Evolutionary conservation across 176 grass and related monocot species (phyloP).

Genomic region (Ensete glaucum): DNA sequence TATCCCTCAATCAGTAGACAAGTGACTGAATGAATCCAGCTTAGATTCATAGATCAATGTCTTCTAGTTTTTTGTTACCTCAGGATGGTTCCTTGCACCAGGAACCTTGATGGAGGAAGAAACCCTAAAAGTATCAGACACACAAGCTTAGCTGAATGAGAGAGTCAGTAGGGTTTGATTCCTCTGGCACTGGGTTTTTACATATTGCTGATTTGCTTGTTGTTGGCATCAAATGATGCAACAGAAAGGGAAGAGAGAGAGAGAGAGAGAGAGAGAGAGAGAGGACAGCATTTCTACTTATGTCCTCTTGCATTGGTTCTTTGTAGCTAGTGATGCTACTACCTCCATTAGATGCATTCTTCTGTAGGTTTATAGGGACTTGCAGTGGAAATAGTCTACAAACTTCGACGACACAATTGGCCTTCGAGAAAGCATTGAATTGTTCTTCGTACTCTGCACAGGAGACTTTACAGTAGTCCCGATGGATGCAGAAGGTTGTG

Average conservation of each 20-base stretch:
- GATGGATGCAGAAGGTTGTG: slow-evolving; percentile 22
- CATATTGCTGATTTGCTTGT: neutral
- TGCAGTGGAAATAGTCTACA: too few relatives aligned
- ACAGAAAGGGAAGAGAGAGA: neutral
- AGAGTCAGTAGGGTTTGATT: neutral
- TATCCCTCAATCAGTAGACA: slow-evolving; percentile 8
- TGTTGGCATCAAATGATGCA: neutral
- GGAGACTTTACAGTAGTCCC: too few relatives aligned
- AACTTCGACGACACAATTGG: too few relatives aligned
- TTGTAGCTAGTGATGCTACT: slow-evolving; percentile 1
- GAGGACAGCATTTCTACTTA: neutral
- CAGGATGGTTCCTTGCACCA: neutral
- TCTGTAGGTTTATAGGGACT: too few relatives aligned
- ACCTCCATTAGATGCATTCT: neutral
- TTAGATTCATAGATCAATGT: too few relatives aligned
- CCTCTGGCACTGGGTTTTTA: neutral
- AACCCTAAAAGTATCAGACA: neutral
- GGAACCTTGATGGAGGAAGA: neutral
- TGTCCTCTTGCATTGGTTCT: neutral
- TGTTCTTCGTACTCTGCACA: too few relatives aligned
- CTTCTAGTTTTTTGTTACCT: too few relatives aligned
- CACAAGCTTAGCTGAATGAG: neutral
- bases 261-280: neutral
- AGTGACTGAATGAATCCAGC: neutral
- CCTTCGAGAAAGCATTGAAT: too few relatives aligned